These are phyloP conservation scores for Zymoseptoria pseudotritici DNA, from an alignment of 2,329 filamentous ascomycete species.

Conservation along the genomic window DNA sequence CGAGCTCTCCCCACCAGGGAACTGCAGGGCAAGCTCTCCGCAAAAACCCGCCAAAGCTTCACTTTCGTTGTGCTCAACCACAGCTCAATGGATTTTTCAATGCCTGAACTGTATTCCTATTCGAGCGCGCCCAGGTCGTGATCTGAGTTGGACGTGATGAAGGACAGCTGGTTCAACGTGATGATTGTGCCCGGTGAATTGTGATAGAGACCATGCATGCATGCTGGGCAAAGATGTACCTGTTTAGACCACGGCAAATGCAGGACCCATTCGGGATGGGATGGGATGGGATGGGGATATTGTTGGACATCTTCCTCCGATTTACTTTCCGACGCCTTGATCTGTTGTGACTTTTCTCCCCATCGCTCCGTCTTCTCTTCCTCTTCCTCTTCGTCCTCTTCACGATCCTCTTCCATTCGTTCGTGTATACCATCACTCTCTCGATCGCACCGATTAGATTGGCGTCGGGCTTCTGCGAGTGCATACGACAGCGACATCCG, in stretches of 20 bases:
- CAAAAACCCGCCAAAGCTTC: neutral
- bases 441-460: neutral
- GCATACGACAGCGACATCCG: neutral
- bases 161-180: neutral
- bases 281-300: neutral
- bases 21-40: neutral
- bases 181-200: neutral
- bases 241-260: neutral
- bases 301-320: neutral
- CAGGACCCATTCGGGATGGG: neutral
- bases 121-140: neutral
- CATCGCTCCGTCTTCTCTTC: neutral
- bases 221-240: neutral
- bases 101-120: neutral
- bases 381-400: neutral
- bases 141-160: neutral
- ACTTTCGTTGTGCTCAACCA: constrained; percentile 14
- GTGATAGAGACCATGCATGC: neutral
- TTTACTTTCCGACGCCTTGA: neutral
- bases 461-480: neutral
- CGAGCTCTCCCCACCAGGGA: neutral
- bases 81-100: constrained; percentile 8
- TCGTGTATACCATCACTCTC: neutral
- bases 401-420: neutral
- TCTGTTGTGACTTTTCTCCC: neutral